These are phyloP conservation scores for Pholiota conissans DNA, from an alignment of 768 basidiomycete genomes.

Conservation along the genomic window DNA sequence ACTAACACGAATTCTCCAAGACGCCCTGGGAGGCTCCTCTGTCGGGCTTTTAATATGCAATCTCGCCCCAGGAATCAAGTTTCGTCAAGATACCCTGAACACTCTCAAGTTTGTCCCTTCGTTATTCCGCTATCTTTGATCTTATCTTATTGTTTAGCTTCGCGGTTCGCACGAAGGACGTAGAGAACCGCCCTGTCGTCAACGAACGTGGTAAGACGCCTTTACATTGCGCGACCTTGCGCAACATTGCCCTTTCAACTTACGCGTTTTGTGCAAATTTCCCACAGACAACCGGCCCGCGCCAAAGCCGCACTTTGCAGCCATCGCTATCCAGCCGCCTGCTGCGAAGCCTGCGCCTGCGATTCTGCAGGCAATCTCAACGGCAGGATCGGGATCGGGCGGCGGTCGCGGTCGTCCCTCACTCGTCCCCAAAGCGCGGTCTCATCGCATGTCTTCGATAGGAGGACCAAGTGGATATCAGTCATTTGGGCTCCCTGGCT, in stretches of 20 bases:
- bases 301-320: constrained; percentile 67
- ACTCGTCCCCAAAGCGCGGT: constrained; percentile 36
- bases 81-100: constrained; percentile 85
- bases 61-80: constrained; percentile 79
- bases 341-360: constrained; percentile 46
- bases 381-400: constrained; percentile 29
- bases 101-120: constrained; percentile 76
- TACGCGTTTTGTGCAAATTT: constrained; percentile 15
- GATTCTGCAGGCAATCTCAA: constrained; percentile 42
- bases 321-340: constrained; percentile 44
- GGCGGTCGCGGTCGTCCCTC: constrained; percentile 31
- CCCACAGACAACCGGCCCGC: constrained; percentile 55
- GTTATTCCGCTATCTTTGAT: neutral
- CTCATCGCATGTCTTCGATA: constrained; percentile 35
- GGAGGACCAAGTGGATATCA: constrained; percentile 35
- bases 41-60: constrained; percentile 85
- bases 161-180: constrained; percentile 80
- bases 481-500: constrained; percentile 34
- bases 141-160: constrained; percentile 44
- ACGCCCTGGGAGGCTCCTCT: constrained; percentile 82
- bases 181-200: constrained; percentile 80
- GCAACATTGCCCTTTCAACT: constrained; percentile 9
- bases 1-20: constrained; percentile 86
- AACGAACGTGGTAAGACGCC: constrained; percentile 66
- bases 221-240: neutral